Conservation (phyloP, 805 yeast species). For the Saccharomycopsis fibuligera region DNA sequence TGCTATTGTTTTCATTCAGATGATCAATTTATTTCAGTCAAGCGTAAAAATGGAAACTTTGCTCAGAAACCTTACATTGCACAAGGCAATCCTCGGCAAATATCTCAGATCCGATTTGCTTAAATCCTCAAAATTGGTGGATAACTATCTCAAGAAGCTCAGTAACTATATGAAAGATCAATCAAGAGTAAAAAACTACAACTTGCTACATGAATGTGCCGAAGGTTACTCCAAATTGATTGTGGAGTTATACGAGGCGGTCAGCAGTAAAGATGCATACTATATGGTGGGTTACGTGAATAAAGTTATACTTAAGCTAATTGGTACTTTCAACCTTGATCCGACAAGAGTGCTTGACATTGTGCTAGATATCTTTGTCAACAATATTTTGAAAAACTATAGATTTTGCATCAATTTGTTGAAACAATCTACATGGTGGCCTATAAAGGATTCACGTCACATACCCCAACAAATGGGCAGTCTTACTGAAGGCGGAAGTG, state of each 20-base stretch:
- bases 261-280: constrained; percentile 34
- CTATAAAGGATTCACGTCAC: constrained; percentile 25
- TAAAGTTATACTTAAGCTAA: constrained; percentile 46
- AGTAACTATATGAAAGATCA: constrained; percentile 4
- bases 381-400: constrained; percentile 38
- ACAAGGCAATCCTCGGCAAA: neutral
- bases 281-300: constrained; percentile 39
- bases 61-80: neutral
- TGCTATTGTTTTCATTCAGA: constrained; percentile 11
- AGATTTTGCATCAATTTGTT: constrained; percentile 45
- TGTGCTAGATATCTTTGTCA: constrained; percentile 46
- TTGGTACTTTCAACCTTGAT: constrained; percentile 74
- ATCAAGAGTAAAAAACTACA: constrained; percentile 44
- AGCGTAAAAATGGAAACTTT: constrained; percentile 5
- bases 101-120: constrained; percentile 12
- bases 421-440: constrained; percentile 64
- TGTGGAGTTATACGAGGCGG: constrained; percentile 40
- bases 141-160: constrained; percentile 3
- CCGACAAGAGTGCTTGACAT: constrained; percentile 63
- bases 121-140: constrained; percentile 3
- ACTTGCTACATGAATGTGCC: constrained; percentile 63
- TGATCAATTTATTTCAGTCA: constrained; percentile 18
- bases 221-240: constrained; percentile 71
- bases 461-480: constrained; percentile 24
- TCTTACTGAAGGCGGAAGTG: constrained; percentile 47